These are phyloP conservation scores for Rhazya stricta DNA, from an alignment of 257 asterid genomes.

Conservation along the genomic window DNA sequence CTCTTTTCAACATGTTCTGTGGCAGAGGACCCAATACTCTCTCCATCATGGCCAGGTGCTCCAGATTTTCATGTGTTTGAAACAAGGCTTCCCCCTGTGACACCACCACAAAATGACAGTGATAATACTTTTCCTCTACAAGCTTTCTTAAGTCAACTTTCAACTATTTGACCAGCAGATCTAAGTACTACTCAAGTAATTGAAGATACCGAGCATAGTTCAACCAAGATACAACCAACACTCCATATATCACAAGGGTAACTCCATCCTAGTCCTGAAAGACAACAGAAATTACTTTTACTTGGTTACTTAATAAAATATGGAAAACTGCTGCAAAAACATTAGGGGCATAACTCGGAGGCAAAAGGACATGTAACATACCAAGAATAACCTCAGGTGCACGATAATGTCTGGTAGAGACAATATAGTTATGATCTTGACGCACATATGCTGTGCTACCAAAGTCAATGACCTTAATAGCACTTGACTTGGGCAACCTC, in stretches of 20 bases:
- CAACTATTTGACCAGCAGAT: conserved; percentile 9
- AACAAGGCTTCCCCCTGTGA: conserved; percentile 52
- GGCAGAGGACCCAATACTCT: conserved; percentile 50
- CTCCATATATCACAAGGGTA: conserved; percentile 54
- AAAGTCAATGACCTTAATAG: conserved; percentile 49
- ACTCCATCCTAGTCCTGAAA: conserved; percentile 52
- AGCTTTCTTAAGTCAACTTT: conserved; percentile 5
- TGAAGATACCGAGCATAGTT: conserved; percentile 41
- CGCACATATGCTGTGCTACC: conserved; percentile 51
- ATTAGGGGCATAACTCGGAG: background rate
- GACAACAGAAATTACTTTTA: background rate
- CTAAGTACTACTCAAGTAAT: conserved; percentile 12
- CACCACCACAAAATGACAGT: conserved; percentile 16
- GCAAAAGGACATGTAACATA: conserved; percentile 16
- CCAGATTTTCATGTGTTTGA: conserved; percentile 49
- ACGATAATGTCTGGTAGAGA: conserved; percentile 49
- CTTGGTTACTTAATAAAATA: background rate
- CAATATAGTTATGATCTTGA: conserved; percentile 46
- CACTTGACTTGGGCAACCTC: conserved; percentile 48
- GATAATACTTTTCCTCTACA: conserved; percentile 10
- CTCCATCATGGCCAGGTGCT: conserved; percentile 58
- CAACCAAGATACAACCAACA: conserved; percentile 51
- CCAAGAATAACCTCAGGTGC: conserved; percentile 49
- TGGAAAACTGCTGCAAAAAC: background rate
- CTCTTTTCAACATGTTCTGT: conserved; percentile 39